Evolutionary conservation across 495 filamentous ascomycete species (phyloP), one percentile per base, ranked within the genome.

Genomic region (Penicillium riverlandense): DNA sequence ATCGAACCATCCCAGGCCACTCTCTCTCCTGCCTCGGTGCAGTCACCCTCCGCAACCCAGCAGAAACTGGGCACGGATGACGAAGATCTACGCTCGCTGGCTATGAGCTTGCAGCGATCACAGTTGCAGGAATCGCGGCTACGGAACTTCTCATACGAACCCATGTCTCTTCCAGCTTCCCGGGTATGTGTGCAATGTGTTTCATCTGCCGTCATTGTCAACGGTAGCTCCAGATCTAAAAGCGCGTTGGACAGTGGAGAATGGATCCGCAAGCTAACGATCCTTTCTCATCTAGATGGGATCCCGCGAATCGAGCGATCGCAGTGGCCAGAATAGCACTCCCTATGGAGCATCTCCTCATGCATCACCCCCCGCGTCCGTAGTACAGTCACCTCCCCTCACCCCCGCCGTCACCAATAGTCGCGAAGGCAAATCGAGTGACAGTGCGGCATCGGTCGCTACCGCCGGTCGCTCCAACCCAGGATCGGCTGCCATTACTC

Each of bases 351-450:
- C 61, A 37, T 75, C 72, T 32, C 66, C 69, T 29, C 66, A 64
- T 48, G 52, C 62, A 28, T 78, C 76, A 37, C 73, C 75, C 37
- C 66, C 71, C 28, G 63, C 69, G 16, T 73, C 82, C 38, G 74
- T 82, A 37, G 82, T 90, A 71, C 83, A 91, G 50, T 92, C 90
- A 11, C 92, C 92, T 47, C 90, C 88, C 15, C 77, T 97, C 11
- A 95, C 91, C 4, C 91, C 92, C 29, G 82, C 89, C 29, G 87
- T 79, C 11, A 88, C 86, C 35, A 62, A 71, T 46, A 78, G 76
- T 42, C 67, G 67, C 51, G 80, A 81, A 48, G 49, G 52, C 38
- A 62, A 57, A 45, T 29, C 58, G 37, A 55, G 57, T 30, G 66
- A 67, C 8, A 54, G 41, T 27, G 31, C 47, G 12, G 38, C 52